These are phyloP conservation scores for Cicer judaicum DNA, from an alignment of 306 rosid species.

Conservation along the genomic window DNA sequence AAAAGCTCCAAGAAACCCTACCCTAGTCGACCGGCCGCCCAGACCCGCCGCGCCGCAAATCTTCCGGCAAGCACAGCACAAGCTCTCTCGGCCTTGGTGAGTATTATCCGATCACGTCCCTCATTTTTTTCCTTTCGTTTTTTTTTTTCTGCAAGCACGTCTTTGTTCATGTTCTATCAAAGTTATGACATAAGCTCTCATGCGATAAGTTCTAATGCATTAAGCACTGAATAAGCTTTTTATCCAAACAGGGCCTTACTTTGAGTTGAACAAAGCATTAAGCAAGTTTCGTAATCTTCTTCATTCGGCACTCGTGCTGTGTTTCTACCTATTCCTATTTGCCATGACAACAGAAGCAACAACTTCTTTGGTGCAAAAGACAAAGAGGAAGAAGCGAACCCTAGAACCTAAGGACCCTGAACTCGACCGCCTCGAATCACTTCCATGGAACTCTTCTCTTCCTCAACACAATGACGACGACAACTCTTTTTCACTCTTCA, in stretches of 20 bases:
- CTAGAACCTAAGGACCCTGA: slow-evolving; percentile 47
- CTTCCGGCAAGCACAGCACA: too few relatives aligned
- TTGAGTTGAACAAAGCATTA: not conserved
- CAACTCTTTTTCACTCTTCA: slow-evolving; percentile 54
- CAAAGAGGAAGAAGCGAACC: slow-evolving; percentile 55
- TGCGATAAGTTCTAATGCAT: too few relatives aligned
- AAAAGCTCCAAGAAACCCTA: too few relatives aligned
- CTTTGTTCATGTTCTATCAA: too few relatives aligned
- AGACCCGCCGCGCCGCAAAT: too few relatives aligned
- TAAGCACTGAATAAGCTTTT: too few relatives aligned
- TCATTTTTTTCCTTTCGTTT: too few relatives aligned
- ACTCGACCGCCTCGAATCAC: slow-evolving; percentile 63
- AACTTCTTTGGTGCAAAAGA: slow-evolving; percentile 41
- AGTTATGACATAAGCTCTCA: too few relatives aligned
- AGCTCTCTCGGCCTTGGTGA: too few relatives aligned
- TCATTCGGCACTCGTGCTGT: not conserved
- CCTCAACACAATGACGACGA: slow-evolving; percentile 51
- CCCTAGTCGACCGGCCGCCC: too few relatives aligned
- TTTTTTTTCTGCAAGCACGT: too few relatives aligned
- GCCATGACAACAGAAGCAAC: slow-evolving; percentile 50
- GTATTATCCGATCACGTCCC: too few relatives aligned
- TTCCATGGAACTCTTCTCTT: slow-evolving; percentile 71
- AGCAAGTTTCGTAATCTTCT: not conserved
- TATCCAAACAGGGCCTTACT: not conserved
- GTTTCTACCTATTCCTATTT: not conserved